Conservation (phyloP, 768 basidiomycete genomes). For the Peribolospora kevripleyi region DNA sequence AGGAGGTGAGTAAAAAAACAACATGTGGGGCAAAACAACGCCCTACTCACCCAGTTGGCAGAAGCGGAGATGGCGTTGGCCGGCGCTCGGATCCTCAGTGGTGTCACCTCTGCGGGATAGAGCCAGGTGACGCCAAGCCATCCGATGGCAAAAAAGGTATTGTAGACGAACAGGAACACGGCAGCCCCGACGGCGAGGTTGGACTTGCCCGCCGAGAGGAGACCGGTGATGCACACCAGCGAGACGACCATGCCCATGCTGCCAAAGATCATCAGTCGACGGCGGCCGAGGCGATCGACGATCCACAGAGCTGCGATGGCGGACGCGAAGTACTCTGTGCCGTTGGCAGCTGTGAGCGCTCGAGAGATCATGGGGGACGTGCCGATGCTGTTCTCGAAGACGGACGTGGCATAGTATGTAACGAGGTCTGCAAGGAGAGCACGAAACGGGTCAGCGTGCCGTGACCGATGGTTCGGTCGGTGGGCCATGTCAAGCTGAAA, state of each 20-base stretch:
- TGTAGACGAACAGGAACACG: slow-evolving; percentile 42
- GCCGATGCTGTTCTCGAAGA: slow-evolving; percentile 7
- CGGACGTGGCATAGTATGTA: slow-evolving; percentile 8
- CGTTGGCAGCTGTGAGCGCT: slow-evolving; percentile 21
- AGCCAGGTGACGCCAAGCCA: slow-evolving; percentile 53
- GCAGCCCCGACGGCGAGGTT: slow-evolving; percentile 30
- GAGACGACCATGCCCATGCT: slow-evolving; percentile 20
- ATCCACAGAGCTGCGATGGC: slow-evolving; percentile 11
- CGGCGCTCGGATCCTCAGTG: slow-evolving; percentile 35
- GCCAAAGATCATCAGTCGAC: slow-evolving; percentile 16
- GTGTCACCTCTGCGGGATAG: slow-evolving; percentile 45
- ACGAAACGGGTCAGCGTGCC: not conserved
- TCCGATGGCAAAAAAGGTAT: slow-evolving; percentile 43
- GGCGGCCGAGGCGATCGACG: slow-evolving; percentile 15
- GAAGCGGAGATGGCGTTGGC: slow-evolving; percentile 40
- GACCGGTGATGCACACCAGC: slow-evolving; percentile 35
- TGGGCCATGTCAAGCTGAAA: not conserved
- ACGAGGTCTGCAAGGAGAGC: not conserved
- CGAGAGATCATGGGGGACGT: slow-evolving; percentile 15
- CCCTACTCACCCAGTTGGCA: slow-evolving; percentile 18
- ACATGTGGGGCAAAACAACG: too few relatives aligned
- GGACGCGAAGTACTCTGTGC: slow-evolving; percentile 15
- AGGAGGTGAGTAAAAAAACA: not conserved
- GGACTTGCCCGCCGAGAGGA: slow-evolving; percentile 29
- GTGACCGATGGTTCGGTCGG: not conserved